Percentiles rank a stretch among this genome's conserved stretches.
phyloP scores from a whole-genome alignment of 768 basidiomycete species.

The Butyriboletus loyo region DNA sequence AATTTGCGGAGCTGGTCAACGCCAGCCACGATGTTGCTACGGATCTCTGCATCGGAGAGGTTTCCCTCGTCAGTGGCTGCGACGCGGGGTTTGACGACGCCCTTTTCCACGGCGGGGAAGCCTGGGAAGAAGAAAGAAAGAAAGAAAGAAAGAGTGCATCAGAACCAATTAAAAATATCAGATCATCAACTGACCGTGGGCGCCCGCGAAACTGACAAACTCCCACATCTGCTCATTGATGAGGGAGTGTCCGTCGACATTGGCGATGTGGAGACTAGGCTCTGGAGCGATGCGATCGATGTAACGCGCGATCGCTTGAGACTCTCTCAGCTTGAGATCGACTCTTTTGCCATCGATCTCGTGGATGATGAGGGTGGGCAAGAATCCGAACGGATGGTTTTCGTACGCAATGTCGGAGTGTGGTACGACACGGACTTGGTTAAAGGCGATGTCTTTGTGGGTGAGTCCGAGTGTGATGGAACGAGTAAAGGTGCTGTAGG shows the following conservation, averaged over 20 bases:
- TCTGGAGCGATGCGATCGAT: conserved; percentile 30
- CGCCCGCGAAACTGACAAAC: conserved; percentile 26
- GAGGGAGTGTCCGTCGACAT: conserved; percentile 20
- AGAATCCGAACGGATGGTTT: conserved; percentile 31
- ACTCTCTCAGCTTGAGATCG: conserved; percentile 29
- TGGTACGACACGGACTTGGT: conserved; percentile 24
- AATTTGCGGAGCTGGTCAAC: conserved; percentile 17
- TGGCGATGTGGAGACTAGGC: conserved; percentile 20
- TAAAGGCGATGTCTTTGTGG: conserved; percentile 27
- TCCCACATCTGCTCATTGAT: conserved; percentile 34
- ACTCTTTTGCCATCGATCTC: conserved; percentile 20
- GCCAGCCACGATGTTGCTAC: conserved; percentile 12
- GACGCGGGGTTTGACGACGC: conserved; percentile 33
- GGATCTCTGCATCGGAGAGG: conserved; percentile 23
- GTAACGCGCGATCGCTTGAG: conserved; percentile 28
- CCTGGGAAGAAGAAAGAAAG: conserved; percentile 21
- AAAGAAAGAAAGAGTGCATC: not conserved
- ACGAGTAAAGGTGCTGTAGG: conserved; percentile 34
- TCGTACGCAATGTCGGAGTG: conserved; percentile 30
- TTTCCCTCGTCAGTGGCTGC: conserved; percentile 23
- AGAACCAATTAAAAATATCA: not conserved
- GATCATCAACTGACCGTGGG: conserved; percentile 19
- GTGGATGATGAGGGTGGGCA: conserved; percentile 32
- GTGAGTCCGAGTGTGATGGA: conserved; percentile 29
- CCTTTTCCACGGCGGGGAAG: conserved; percentile 28